Evolutionary conservation across 169 alveolate species (phyloP).

Genomic region (Eimeria tenella): DNA sequence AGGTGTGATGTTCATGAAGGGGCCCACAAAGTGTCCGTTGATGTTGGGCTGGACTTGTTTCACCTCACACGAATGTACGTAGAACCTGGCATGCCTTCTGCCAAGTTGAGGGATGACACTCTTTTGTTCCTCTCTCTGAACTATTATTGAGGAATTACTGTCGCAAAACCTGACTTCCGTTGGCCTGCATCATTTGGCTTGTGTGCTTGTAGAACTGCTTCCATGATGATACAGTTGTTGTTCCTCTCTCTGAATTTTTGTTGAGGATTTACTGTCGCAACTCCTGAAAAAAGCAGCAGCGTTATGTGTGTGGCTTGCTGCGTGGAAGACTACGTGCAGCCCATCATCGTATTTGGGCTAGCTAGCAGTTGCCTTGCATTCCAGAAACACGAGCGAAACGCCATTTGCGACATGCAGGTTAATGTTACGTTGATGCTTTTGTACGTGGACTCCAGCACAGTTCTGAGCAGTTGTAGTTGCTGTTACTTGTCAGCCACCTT

Average conservation of each 20-base stretch:
- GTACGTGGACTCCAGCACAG: too few species aligned
- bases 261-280: constrained; percentile 60
- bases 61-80: not conserved
- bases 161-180: constrained; percentile 30
- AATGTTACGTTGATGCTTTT: too few species aligned
- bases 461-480: too few species aligned
- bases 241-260: constrained; percentile 11
- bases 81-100: too few species aligned
- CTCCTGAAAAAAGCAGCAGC: not conserved
- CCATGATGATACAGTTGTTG: not conserved
- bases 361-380: too few species aligned
- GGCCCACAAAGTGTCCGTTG: not conserved
- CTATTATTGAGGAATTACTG: constrained; percentile 28
- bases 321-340: not conserved
- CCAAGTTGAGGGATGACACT: constrained; percentile 16
- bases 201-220: too few species aligned
- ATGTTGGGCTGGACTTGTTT: constrained; percentile 2
- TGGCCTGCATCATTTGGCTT: not conserved
- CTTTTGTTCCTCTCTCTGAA: constrained; percentile 69
- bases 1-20: constrained; percentile 1
- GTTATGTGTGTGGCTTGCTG: too few species aligned
- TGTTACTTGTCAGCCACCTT: too few species aligned
- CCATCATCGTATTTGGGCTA: too few species aligned
- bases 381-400: too few species aligned
- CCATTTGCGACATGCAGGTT: too few species aligned